phyloP scores from a whole-genome alignment of 83 land plant genomes.

The Picea engelmannii region DNA sequence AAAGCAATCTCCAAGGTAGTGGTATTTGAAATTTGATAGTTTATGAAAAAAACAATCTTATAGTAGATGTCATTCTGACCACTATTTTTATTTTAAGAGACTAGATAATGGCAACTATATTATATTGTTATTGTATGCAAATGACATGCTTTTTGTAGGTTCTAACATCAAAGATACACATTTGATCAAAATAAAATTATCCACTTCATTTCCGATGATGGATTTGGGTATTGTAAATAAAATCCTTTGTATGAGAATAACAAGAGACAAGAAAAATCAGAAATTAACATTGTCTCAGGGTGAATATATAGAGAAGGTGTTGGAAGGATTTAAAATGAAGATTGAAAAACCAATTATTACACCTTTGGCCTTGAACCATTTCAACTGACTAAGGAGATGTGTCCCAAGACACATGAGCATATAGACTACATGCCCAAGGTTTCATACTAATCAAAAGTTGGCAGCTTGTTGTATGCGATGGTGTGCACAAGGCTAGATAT shows the following conservation, averaged over 20 bases:
- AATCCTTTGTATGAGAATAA: not conserved
- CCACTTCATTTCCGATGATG: not conserved
- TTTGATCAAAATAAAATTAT: not conserved
- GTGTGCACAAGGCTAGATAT: slow-evolving; percentile 13
- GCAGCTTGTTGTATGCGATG: slow-evolving; percentile 4
- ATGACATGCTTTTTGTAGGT: slow-evolving; percentile 11
- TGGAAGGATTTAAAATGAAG: slow-evolving; percentile 13
- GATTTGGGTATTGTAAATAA: slow-evolving; percentile 7
- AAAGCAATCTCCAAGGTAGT: slow-evolving; percentile 18
- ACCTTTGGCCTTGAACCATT: not conserved
- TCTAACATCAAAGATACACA: not conserved
- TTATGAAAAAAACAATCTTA: not conserved
- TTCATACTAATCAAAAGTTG: not conserved
- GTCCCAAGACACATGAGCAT: not conserved
- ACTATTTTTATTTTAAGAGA: slow-evolving; percentile 10
- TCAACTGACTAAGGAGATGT: not conserved
- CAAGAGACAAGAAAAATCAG: not conserved
- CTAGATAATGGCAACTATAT: slow-evolving; percentile 8
- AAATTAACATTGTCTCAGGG: slow-evolving; percentile 17
- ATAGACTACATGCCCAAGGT: not conserved
- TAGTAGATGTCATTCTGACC: not conserved
- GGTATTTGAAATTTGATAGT: slow-evolving; percentile 16
- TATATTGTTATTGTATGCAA: slow-evolving; percentile 3
- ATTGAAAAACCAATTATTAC: slow-evolving; percentile 1
- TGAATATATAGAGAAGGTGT: slow-evolving; percentile 16